Evolutionary conservation across 805 yeast genomes (phyloP), one percentile per base, ranked within the genome.

Genomic region (Sugiyamaella mastotermitis): DNA sequence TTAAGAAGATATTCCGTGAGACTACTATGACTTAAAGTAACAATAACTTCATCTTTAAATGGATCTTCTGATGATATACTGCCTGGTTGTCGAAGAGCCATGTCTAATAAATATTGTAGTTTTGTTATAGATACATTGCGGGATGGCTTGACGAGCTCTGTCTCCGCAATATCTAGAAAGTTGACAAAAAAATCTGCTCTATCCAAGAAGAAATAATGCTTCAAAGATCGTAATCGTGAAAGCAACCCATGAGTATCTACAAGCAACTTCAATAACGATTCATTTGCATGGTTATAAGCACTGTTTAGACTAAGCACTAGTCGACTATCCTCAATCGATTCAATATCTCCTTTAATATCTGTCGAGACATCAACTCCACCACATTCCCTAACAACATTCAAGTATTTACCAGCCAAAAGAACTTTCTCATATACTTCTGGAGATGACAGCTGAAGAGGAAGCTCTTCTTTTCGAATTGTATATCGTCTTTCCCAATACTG

Each of bases 361-460:
- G 60, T 59, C 41, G 62, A 28, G 26, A 55, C 54, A 31, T 51
- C 52, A 0, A 50, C 50, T 3, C 74, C 61, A 0, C 80, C 81
- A 51, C 83, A 78, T 40, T 71, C 76, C 39, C 75, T 70, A 31
- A 83, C 66, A 2, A 90, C 79, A 51, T 85, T 83, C 40, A 87
- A 62, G 49, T 80, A 80, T 58, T 86, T 88, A 1, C 99, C 99
- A 0, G 96, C 84, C 35, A 78, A 65, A 17, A 90, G 62, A 0
- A 90, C 69, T 57, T 81, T 80, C 34, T 70, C 68, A 47, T 82
- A 82, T 5, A 78, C 55, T 2, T 68, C 72, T 18, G 63, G 65
- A 26, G 66, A 60, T 5, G 66, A 60, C 42, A 90, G 75, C 46
- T 80, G 86, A 38, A 71, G 69, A 3, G 90, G 76, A 25, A 87